These are phyloP conservation scores for Aspergillus bertholletiae DNA, from an alignment of 495 filamentous ascomycete species.

Conservation along the genomic window DNA sequence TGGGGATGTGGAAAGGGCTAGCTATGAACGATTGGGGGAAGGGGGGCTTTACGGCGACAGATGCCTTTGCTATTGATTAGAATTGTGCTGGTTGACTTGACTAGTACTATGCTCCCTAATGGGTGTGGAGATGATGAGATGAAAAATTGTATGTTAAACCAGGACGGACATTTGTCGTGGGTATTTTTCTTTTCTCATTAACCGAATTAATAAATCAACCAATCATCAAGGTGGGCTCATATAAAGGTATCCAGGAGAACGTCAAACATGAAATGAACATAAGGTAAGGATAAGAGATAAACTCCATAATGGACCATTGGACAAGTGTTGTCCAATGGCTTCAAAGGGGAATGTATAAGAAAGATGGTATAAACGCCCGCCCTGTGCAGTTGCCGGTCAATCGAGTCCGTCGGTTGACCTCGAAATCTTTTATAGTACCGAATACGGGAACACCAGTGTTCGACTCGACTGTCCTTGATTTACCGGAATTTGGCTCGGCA, in stretches of 20 bases:
- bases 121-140: not conserved
- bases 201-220: conserved; percentile 5
- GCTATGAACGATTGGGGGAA: too few species aligned
- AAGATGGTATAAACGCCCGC: conserved; percentile 15
- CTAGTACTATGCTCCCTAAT: too few species aligned
- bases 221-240: conserved; percentile 6
- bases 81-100: too few species aligned
- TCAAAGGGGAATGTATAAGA: not conserved
- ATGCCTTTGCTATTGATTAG: too few species aligned
- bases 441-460: not conserved
- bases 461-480: conserved; percentile 1
- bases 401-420: not conserved
- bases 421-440: not conserved
- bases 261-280: conserved; percentile 2
- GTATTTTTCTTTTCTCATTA: conserved; percentile 1
- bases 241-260: conserved; percentile 17
- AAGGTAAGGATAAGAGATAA: not conserved
- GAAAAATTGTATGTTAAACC: not conserved
- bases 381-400: conserved; percentile 20
- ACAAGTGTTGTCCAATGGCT: not conserved
- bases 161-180: not conserved
- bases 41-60: too few species aligned
- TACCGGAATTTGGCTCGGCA: conserved; percentile 82
- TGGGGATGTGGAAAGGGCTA: too few species aligned
- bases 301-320: not conserved